Evolutionary conservation across 495 filamentous ascomycete species (phyloP), one percentile per base, ranked within the genome.

Genomic region (Penicillium dipodomyicola): DNA sequence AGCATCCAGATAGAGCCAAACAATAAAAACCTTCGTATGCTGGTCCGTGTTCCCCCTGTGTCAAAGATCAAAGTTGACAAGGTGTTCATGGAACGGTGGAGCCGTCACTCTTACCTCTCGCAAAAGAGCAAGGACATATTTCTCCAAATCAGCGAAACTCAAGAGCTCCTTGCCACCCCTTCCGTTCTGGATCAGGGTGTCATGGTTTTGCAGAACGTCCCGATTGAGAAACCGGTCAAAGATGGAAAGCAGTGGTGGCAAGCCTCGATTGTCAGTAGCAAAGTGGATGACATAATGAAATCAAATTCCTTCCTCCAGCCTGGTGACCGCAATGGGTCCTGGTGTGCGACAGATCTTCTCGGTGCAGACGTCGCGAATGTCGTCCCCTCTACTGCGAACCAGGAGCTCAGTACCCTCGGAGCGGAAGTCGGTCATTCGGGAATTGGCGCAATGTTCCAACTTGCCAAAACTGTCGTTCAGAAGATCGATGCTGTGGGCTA

Each of bases 201-300:
- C 11, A 47, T 68, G 14, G 58, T 64, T 25, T 73, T 73, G 4
- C 62, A 60, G 8, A 64, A 67, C 20, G 50, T 57, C 5, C 23
- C 59, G 11, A 12, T 56, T 4, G 22, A 48, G 1, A 64, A 69
- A 3, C 77, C 78, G 74, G 52, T 67, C 14, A 56, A 56, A 4
- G 57, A 60, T 5, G 65, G 70, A 8, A 62, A 67, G n/a, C 57
- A 73, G 7, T 82, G 80, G 79, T 81, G 75, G 62, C 69, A 75
- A 45, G 72, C 69, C 12, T 72, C 68, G 10, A 40, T 81, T 7
- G 54, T 68, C 30, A 76, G 70, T 35, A 56, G 55, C 10, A 42
- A 58, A 4, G 70, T 74, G 8, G 63, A 68, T 15, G 42, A 52
- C 1, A 54, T 72, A 0, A 39, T 77, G 33, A 55, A 63, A 47